Evolutionary conservation across 1,284 basidiomycete species (phyloP), one percentile per base, ranked within the genome.

Genomic region (Rhodotorula sp.): DNA sequence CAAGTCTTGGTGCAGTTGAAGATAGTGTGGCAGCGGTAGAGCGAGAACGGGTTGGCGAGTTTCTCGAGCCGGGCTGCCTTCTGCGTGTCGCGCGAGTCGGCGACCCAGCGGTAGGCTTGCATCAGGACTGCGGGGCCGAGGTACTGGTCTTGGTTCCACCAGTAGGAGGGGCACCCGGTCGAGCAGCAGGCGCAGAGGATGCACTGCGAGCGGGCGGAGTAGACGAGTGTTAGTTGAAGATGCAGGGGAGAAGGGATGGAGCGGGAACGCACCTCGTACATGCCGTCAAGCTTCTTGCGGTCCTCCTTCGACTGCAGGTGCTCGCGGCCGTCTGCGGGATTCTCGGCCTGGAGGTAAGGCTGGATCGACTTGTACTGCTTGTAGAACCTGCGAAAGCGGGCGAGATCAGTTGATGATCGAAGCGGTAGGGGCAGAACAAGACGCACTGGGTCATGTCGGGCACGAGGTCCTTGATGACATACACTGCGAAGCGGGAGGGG

Each of bases 331-430:
- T 89, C 83, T 72, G 85, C 89, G 5, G 93, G 93, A 81, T 90
- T 92, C 81, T 93, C 89, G 81, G 93, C 93, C 84, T 95, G 89
- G 57, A 96, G 86, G 84, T 88, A 96, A 13, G 92, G 93, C 82
- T 99, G 89, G 81, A 99, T 97, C 51, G 93, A 94, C 83, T 98
- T 98, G 90, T 99, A 98, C 82, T 99, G 95, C 83, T 99, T 97
- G 88, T 95, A 96, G 86, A 94, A 95, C 74, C 68, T 88, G 88
- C 18, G 90, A 8, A 8, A 11, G 18, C 0, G 10, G 28, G 20
- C 10, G 4, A 6, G 92, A 82, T 90, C 88, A 13, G 88, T 65
- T 59, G 40, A 34, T 11, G 5, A 4, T 16, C 20, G 48, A 18
- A 8, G 20, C 44, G 30, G 28, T 31, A 40, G 13, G 40, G n/a